Base-by-base conservation (phyloP, 208 protist species). In the Leptomonas seymouri region DNA sequence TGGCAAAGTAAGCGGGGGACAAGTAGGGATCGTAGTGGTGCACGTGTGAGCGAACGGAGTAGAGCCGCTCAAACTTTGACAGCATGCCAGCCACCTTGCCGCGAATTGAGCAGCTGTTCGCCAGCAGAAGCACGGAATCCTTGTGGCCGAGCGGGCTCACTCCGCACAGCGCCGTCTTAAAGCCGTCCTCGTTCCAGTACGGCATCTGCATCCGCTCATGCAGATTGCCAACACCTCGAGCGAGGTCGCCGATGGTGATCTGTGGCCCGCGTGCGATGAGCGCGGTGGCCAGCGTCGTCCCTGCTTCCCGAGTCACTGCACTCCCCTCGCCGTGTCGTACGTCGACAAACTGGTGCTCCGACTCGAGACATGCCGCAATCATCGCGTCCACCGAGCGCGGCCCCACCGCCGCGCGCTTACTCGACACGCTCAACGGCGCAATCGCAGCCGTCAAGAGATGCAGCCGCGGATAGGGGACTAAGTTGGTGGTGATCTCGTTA, bases 401-500 rank as follows among this genome's bases (percentile, higher is more conserved):
- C 1, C 85, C 84, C 7, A 78, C 73, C 1, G 70, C 61, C 11
- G 74, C 75, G 39, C 79, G 74, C 39, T 65, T 86, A 80, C 50
- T 87, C 57, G 76, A 85, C n/a, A 87, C 82, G 44, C 80, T 87
- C 50, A 98, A 84, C 25, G 97, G 97, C 5, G 95, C 88, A 63
- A 99, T 82, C 4, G 92, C 85, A 3, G 96, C 74, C 21, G 94
- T 89, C 16, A 99, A 65, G 66, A 98, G 90, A 45, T 98, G 86
- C 63, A 98, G 78, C 6, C 90, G 80, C 3, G 98, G 96, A 71
- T 95, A 99, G 4, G 98, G 98, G n/a, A 99, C 96, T 12, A 99
- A 82, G 68, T 99, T 99, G 12, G 97, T 99, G 1, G 96, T 98
- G 64, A 99, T 90, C 62, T 99, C 98, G 78, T 98, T 98, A 39